A percentile compares a stretch with the other conserved stretches of the same genome.
Evolutionary conservation across 1,284 basidiomycete species (phyloP).

Genomic region (Cutaneotrichosporon cavernicola): DNA sequence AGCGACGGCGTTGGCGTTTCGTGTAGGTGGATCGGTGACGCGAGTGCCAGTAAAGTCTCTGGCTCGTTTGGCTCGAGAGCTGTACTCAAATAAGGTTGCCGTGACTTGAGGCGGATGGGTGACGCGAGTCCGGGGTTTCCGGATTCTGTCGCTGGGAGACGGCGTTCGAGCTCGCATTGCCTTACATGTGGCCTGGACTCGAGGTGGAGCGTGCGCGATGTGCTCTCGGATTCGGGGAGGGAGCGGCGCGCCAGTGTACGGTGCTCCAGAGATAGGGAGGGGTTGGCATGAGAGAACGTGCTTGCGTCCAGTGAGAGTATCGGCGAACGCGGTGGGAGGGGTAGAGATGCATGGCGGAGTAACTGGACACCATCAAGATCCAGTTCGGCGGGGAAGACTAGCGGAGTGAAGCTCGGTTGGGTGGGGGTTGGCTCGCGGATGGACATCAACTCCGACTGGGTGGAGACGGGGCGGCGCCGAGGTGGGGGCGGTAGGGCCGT

Average conservation of each 20-base stretch:
- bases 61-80: too few relatives aligned
- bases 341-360: background rate
- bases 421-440: background rate
- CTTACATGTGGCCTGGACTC: too few relatives aligned
- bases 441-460: background rate
- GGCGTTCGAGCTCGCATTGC: too few relatives aligned
- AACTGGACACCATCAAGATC: background rate
- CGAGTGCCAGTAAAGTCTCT: too few relatives aligned
- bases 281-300: background rate
- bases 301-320: background rate
- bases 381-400: background rate
- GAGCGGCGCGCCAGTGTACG: background rate
- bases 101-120: too few relatives aligned
- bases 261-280: background rate
- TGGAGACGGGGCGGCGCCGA: background rate
- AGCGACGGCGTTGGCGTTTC: background rate
- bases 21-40: too few relatives aligned
- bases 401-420: background rate
- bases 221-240: background rate
- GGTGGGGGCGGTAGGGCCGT: background rate
- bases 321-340: background rate
- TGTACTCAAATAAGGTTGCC: too few relatives aligned
- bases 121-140: too few relatives aligned
- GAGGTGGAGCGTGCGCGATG: too few relatives aligned
- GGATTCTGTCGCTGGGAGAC: too few relatives aligned